Evolutionary conservation across 495 filamentous ascomycete species (phyloP).

Genomic region (Saxophila tyrrhenica): DNA sequence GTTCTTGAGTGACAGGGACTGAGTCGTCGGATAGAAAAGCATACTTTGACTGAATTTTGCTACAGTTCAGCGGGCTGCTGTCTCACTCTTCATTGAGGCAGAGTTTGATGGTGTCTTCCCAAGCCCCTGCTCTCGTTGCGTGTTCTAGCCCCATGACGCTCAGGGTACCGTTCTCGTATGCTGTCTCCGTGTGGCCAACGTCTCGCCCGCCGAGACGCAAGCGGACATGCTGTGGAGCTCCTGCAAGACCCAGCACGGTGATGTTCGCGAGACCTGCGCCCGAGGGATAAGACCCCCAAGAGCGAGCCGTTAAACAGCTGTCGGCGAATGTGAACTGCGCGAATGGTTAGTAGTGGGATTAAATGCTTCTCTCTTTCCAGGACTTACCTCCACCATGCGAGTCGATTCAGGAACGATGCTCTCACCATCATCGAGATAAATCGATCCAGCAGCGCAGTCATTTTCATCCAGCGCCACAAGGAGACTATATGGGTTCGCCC

Average conservation of each 20-base stretch:
- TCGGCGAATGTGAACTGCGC: not conserved
- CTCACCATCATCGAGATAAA: conserved; percentile 82
- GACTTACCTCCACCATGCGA: conserved; percentile 41
- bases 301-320: not conserved
- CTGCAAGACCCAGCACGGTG: not conserved
- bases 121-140: not conserved
- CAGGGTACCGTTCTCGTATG: not conserved
- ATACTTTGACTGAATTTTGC: too few species aligned
- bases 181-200: not conserved
- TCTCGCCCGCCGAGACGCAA: not conserved
- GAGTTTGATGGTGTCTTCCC: not conserved
- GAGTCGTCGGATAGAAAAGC: too few species aligned
- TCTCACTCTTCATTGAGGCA: too few species aligned
- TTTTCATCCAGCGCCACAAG: conserved; percentile 48
- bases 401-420: conserved; percentile 50
- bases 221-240: not conserved
- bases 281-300: not conserved
- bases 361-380: not conserved
- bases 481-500: conserved; percentile 59
- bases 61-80: too few species aligned
- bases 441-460: conserved; percentile 49
- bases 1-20: too few species aligned
- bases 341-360: not conserved
- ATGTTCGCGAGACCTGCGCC: not conserved
- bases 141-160: not conserved